These are phyloP conservation scores for Plasmopara viticola DNA, from an alignment of 352 stramenopile species.

Conservation along the genomic window DNA sequence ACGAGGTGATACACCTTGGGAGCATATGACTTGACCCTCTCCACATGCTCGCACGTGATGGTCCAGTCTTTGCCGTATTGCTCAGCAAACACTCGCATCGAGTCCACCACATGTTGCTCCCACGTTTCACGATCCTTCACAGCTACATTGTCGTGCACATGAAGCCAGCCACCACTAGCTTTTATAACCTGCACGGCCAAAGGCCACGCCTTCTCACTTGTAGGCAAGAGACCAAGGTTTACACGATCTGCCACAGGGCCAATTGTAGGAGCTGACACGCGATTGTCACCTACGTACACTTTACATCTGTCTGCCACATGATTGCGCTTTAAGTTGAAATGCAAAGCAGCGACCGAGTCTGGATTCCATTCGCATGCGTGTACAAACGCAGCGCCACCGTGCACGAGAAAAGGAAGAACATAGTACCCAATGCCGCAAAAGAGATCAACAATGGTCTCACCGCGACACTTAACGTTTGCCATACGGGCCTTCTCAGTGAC, in stretches of 20 bases:
- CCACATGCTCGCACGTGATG: slow-evolving; percentile 81
- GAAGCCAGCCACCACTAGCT: slow-evolving; percentile 85
- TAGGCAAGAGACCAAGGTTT: slow-evolving; percentile 92
- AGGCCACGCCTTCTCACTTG: slow-evolving; percentile 91
- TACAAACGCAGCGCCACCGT: slow-evolving; percentile 85
- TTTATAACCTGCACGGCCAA: slow-evolving; percentile 90
- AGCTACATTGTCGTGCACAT: slow-evolving; percentile 95
- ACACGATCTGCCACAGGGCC: slow-evolving; percentile 87
- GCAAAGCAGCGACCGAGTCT: slow-evolving; percentile 86
- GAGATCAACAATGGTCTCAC: slow-evolving; percentile 92
- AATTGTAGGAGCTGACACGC: slow-evolving; percentile 60
- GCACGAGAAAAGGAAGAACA: slow-evolving; percentile 91
- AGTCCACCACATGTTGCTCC: slow-evolving; percentile 54
- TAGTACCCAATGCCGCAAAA: slow-evolving; percentile 99
- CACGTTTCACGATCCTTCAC: slow-evolving; percentile 75
- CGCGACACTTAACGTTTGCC: slow-evolving; percentile 70
- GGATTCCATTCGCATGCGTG: slow-evolving; percentile 95
- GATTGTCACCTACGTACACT: slow-evolving; percentile 89
- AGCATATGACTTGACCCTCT: slow-evolving; percentile 90
- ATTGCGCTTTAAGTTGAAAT: slow-evolving; percentile 91
- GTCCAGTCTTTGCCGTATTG: slow-evolving; percentile 51
- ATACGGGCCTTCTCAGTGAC: slow-evolving; percentile 95
- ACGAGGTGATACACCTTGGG: slow-evolving; percentile 88
- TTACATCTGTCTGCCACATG: slow-evolving; percentile 72
- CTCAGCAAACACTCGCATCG: slow-evolving; percentile 42